phyloP scores from a whole-genome alignment of 257 asterid genomes.

The Gentiana macrophylla region DNA sequence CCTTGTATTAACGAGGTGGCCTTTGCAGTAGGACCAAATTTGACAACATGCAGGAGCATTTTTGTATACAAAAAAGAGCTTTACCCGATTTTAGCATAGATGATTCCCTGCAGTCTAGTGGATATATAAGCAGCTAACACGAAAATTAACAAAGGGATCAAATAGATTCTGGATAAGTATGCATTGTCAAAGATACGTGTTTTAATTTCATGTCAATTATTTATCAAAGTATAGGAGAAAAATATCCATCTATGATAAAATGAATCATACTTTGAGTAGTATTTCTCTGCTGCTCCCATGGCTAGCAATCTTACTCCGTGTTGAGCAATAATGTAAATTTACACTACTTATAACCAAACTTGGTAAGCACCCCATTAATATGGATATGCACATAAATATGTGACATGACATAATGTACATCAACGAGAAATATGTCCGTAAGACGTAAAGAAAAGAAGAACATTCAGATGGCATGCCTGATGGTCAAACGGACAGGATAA shows the following conservation, averaged over 20 bases:
- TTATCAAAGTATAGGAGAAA: slow-evolving; percentile 2
- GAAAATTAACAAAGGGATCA: slow-evolving; percentile 2
- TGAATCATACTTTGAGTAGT: slow-evolving; percentile 42
- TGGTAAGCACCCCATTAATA: too few relatives aligned
- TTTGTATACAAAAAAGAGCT: slow-evolving; percentile 54
- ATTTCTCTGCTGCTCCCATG: slow-evolving; percentile 68
- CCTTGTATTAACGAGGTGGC: slow-evolving; percentile 52
- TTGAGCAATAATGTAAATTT: slow-evolving; percentile 40
- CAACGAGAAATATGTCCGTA: too few relatives aligned
- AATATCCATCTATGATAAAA: slow-evolving; percentile 2
- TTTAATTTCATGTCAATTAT: background rate
- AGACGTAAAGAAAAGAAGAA: too few relatives aligned
- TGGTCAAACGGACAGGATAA: too few relatives aligned
- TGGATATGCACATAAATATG: too few relatives aligned
- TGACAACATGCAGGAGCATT: slow-evolving; percentile 68
- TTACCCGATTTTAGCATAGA: slow-evolving; percentile 49
- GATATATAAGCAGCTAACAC: slow-evolving; percentile 38
- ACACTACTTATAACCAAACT: too few relatives aligned
- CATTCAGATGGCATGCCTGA: too few relatives aligned
- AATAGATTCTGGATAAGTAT: background rate
- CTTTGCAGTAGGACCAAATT: slow-evolving; percentile 59
- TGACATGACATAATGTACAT: too few relatives aligned
- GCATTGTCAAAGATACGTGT: background rate
- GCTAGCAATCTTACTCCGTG: slow-evolving; percentile 48
- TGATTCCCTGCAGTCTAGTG: slow-evolving; percentile 71